Percentiles rank a stretch among this genome's conserved stretches.
These are phyloP conservation scores for Diaporthe destruens DNA, from an alignment of 2,329 filamentous ascomycete species.

Conservation along the genomic window DNA sequence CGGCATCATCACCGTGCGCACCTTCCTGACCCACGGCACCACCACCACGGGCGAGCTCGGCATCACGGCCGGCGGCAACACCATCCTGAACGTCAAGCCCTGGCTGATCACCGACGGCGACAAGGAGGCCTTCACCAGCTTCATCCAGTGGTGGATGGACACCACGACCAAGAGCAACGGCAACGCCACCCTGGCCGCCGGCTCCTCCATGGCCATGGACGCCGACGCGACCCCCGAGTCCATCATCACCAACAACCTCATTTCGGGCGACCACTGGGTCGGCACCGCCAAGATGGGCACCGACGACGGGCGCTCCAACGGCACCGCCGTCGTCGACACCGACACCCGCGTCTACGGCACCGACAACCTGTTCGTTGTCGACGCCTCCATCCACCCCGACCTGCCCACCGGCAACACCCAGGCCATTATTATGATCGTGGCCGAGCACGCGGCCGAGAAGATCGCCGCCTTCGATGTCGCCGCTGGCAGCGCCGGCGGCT, in stretches of 20 bases:
- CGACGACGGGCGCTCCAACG: constrained; percentile 62
- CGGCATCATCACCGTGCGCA: constrained; percentile 43
- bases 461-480: constrained; percentile 37
- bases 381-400: constrained; percentile 74
- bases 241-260: constrained; percentile 25
- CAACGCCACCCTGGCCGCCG: background rate
- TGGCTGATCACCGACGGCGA: constrained; percentile 45
- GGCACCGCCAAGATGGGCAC: constrained; percentile 68
- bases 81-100: constrained; percentile 44
- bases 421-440: constrained; percentile 55
- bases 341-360: constrained; percentile 71
- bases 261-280: constrained; percentile 39
- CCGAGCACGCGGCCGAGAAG: constrained; percentile 53
- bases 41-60: constrained; percentile 45
- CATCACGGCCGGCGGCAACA: constrained; percentile 45
- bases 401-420: constrained; percentile 72
- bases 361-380: constrained; percentile 72
- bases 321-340: constrained; percentile 67
- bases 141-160: constrained; percentile 41
- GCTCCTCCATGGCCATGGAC: constrained; percentile 18
- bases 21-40: constrained; percentile 47
- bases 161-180: constrained; percentile 24
- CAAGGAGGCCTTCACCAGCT: constrained; percentile 39
- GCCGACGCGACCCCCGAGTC: background rate
- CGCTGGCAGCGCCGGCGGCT: background rate